Evolutionary conservation across 2,329 filamentous ascomycete species (phyloP).

Genomic region (Aspergillus arachidicola): DNA sequence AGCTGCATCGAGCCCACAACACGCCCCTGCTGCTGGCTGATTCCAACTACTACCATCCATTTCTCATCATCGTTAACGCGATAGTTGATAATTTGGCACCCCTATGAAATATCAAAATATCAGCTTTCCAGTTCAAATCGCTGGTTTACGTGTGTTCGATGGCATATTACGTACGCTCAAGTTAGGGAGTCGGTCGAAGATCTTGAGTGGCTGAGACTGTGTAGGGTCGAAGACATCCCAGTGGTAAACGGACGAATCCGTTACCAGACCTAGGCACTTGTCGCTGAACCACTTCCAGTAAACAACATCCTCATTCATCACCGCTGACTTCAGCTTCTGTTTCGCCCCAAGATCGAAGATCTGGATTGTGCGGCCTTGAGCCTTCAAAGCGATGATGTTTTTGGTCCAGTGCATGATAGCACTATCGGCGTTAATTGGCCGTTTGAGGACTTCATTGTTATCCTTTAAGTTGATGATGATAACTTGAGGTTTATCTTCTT

Average conservation of each 20-base stretch:
- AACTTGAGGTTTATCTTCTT: slow-evolving; percentile 83
- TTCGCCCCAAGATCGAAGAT: slow-evolving; percentile 95
- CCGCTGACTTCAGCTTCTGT: slow-evolving; percentile 93
- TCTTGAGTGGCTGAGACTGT: slow-evolving; percentile 79
- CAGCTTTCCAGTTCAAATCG: background rate
- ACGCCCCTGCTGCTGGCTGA: slow-evolving; percentile 87
- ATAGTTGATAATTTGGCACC: slow-evolving; percentile 99
- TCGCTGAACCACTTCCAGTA: slow-evolving; percentile 99
- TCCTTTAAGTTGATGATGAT: slow-evolving; percentile 98
- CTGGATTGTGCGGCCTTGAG: slow-evolving; percentile 90
- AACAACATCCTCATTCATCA: slow-evolving; percentile 94
- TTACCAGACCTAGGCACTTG: slow-evolving; percentile 83
- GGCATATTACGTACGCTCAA: slow-evolving; percentile 65
- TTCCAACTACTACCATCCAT: slow-evolving; percentile 98
- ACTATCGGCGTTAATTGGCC: slow-evolving; percentile 98
- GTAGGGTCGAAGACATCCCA: slow-evolving; percentile 93
- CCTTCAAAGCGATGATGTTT: slow-evolving; percentile 95
- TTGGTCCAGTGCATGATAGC: slow-evolving; percentile 99
- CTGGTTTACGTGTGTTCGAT: background rate
- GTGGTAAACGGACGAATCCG: slow-evolving; percentile 88
- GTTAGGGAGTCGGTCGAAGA: slow-evolving; percentile 93
- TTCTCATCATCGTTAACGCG: slow-evolving; percentile 92
- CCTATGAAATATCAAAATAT: slow-evolving; percentile 52
- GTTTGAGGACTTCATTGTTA: slow-evolving; percentile 89
- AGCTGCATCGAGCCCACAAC: slow-evolving; percentile 97